Evolutionary conservation across 768 basidiomycete species (phyloP).

Genomic region (Termitomyces sp.): DNA sequence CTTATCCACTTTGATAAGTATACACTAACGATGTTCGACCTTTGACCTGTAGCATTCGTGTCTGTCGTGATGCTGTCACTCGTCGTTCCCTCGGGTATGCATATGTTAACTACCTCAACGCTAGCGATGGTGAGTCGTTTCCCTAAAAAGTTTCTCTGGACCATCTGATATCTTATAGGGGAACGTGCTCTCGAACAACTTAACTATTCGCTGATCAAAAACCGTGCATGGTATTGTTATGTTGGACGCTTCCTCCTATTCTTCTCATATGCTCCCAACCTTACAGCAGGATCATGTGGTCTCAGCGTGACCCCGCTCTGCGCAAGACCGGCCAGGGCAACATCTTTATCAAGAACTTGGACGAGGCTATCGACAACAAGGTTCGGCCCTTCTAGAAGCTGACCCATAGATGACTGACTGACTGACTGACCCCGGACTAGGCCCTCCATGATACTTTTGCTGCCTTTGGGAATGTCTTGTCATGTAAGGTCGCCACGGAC

Average conservation of each 20-base stretch:
- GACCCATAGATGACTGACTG: neutral
- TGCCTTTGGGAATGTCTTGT: slow-evolving; percentile 96
- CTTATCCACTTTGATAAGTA: neutral
- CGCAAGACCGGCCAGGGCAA: slow-evolving; percentile 99
- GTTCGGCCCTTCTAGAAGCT: slow-evolving; percentile 27
- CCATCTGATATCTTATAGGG: slow-evolving; percentile 38
- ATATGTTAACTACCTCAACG: slow-evolving; percentile 98
- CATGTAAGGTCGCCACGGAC: slow-evolving; percentile 98
- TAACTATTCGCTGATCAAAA: slow-evolving; percentile 99
- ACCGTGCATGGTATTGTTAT: slow-evolving; percentile 79
- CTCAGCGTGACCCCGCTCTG: slow-evolving; percentile 98
- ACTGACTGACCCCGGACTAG: slow-evolving; percentile 29
- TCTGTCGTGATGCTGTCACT: slow-evolving; percentile 99
- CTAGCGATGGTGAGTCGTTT: slow-evolving; percentile 70
- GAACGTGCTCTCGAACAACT: slow-evolving; percentile 98
- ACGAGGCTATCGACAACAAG: slow-evolving; percentile 98
- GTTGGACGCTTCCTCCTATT: slow-evolving; percentile 8
- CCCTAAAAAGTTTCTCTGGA: neutral
- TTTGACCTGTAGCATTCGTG: slow-evolving; percentile 73
- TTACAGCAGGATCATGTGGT: slow-evolving; percentile 98
- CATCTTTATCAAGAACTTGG: slow-evolving; percentile 99
- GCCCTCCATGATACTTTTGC: slow-evolving; percentile 99
- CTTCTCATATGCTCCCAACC: slow-evolving; percentile 6
- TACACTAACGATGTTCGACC: neutral
- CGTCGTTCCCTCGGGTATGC: slow-evolving; percentile 99